Base-by-base conservation (phyloP, 345 rosid genomes). In the Ailanthus altissimus region DNA sequence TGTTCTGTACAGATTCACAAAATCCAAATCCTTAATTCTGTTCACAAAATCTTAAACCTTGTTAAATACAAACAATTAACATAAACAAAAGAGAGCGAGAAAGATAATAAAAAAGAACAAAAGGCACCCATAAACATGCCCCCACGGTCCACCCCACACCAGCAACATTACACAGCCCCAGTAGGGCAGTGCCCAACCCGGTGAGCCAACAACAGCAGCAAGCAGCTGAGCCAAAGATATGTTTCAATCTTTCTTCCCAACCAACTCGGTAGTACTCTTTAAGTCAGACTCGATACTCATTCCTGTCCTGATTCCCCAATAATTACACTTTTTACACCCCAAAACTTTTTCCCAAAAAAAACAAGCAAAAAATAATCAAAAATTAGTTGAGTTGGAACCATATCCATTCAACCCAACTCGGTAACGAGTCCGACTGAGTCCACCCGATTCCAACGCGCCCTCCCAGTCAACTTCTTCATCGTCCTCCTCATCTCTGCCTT, bases 401-500 rank as follows among this genome's bases (percentile, higher is more conserved):
- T 70, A 49, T 56, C 18, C 69, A 28, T 79, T 79, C 38, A 66
- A 76, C 32, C 85, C 89, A 70, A 79, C 84, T 18, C 85, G 83
- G 78, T 78, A 79, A 67, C 88, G 88, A 69, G 45, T 78, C 68
- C 90, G 85, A 53, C 82, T 82, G 15, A 84, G 56, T 45, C 86
- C 92, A 50, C 83, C 86, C 54, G 93, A 85, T 5, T 91, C 91
- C 46, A 93, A 81, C 77, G 85, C 71, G 5, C 80, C 89, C 61
- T 89, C 94, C 97, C 95, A 88, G 58, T 86, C 84, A 51, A 83
- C 81, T 71, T 80, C 86, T 68, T 81, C 90, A 13, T 76, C 84
- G 50, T 56, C 88, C 11, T 79, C 85, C 46, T 74, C 38, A 32
- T 3, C 85, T 60, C 85, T 85, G 6, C 79, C 88, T 74, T 79